Evolutionary conservation across 768 basidiomycete species (phyloP).

Genomic region (Cyathus striatus): DNA sequence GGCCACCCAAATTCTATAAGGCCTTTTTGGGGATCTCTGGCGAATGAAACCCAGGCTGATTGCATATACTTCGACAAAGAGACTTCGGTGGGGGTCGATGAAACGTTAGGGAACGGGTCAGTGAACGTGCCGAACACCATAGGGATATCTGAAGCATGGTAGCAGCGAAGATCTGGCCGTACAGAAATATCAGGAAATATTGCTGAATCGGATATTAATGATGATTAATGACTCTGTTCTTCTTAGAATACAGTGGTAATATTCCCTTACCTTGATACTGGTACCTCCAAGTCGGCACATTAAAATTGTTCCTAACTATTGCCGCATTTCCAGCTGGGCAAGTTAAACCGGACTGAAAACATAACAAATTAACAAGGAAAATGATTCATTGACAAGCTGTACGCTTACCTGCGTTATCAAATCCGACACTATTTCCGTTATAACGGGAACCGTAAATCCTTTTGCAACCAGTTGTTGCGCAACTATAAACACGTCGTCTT

Average conservation of each 20-base stretch:
- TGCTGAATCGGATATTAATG: conserved; percentile 10
- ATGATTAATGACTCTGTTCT: no score
- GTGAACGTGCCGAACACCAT: conserved; percentile 32
- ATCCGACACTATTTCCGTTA: conserved; percentile 23
- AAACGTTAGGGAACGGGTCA: conserved; percentile 16
- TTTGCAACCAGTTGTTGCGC: conserved; percentile 17
- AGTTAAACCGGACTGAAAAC: conserved; percentile 18
- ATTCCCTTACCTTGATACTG: conserved; percentile 25
- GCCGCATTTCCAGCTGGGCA: conserved; percentile 23
- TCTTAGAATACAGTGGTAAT: not conserved
- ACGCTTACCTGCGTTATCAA: conserved; percentile 21
- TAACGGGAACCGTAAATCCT: conserved; percentile 19
- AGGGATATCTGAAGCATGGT: conserved; percentile 33
- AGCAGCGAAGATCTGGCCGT: conserved; percentile 27
- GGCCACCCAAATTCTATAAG: conserved; percentile 17
- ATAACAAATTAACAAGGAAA: not conserved
- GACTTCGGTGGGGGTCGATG: conserved; percentile 17
- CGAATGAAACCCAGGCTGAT: conserved; percentile 36
- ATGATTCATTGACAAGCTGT: not conserved
- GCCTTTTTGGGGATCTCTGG: conserved; percentile 28
- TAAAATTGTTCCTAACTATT: conserved; percentile 19
- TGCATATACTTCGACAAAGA: conserved; percentile 29
- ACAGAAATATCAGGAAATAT: conserved; percentile 31
- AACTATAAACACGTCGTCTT: conserved; percentile 29
- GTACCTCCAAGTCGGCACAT: conserved; percentile 21